Base-by-base conservation (phyloP, 441 rosid species). In the Erodium texanum region DNA sequence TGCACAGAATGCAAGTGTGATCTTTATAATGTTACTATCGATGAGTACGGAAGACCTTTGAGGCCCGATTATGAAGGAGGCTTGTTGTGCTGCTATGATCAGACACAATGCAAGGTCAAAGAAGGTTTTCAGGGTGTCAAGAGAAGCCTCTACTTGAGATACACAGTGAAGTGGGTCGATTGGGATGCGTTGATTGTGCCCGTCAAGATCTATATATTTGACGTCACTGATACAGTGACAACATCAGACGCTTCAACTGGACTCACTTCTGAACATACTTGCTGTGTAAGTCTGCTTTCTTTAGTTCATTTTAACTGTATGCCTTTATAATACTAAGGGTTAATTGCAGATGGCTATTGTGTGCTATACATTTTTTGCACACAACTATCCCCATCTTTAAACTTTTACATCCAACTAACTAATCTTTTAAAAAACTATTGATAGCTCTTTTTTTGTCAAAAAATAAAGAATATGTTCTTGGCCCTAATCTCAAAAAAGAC, bases 1-100 rank as follows among this genome's bases (percentile, higher is more conserved):
- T 93, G 98, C 74, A 85, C 79, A 0, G 98, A 93, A 61, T 93
- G 98, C 69, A 70, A 70, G 36, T 87, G 97, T 78, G 83, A 89
- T 76, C 78, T 93, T 1, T 93, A 90, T 71, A 90, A 90, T 63
- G 75, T 90, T 16, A 87, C 96, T 1, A 68, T 64, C 24, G 95
- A 86, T 66, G 79, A 73, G 78, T 66, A 67, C 6, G 92, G 86
- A 24, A 68, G 76, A 61, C 79, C 78, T 56, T 7, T 90, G 68
- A 79, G 71, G 38, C 86, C 90, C 4, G 86, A 52, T 8, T 93
- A 93, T 64, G 75, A 62, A 70, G 98, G 97, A 20, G 97, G 98
- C 62, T 66, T 87, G 8, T 0, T 0, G 1, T 90, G 97, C 63
- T 93, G 98, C 81, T 80, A 82, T 14, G 93, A 93, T 73, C 78